Conservation (phyloP, 257 asterid genomes). For the Nicotiana noctiflora region DNA sequence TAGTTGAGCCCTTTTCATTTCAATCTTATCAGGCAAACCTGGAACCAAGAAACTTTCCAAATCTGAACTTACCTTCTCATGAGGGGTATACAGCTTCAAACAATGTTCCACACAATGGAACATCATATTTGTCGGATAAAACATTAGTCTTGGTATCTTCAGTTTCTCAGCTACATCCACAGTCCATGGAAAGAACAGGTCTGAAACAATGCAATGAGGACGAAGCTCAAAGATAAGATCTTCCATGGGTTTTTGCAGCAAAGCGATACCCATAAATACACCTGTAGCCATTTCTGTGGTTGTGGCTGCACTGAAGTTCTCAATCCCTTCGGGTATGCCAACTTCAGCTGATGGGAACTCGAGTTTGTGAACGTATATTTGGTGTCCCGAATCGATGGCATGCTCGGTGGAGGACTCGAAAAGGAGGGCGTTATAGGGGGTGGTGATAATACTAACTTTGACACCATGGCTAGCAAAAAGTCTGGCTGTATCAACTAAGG, state of each 20-base stretch:
- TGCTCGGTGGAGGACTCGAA: constrained; percentile 7
- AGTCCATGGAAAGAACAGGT: constrained; percentile 29
- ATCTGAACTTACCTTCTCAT: constrained; percentile 21
- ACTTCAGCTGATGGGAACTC: constrained; percentile 17
- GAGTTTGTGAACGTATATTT: constrained; percentile 16
- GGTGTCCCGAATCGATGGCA: constrained; percentile 11
- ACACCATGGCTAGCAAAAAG: constrained; percentile 28
- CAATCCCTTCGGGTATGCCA: constrained; percentile 26
- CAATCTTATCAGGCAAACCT: constrained; percentile 18
- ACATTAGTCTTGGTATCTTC: constrained; percentile 25
- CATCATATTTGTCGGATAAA: constrained; percentile 8
- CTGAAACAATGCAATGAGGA: constrained; percentile 26
- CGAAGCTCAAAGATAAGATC: not conserved
- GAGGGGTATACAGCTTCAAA: constrained; percentile 15
- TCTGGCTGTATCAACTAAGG: constrained; percentile 20
- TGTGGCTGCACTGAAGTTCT: constrained; percentile 12
- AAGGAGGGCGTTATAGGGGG: constrained; percentile 14
- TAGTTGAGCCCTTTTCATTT: constrained; percentile 21
- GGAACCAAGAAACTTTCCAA: constrained; percentile 20
- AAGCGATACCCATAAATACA: not conserved
- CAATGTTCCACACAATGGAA: constrained; percentile 14
- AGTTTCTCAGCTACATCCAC: constrained; percentile 19
- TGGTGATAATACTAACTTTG: constrained; percentile 21
- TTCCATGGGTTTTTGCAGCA: constrained; percentile 17
- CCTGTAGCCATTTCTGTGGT: not conserved